Conservation (phyloP, 768 basidiomycete species). For the Cantharellus cinnabarinus region DNA sequence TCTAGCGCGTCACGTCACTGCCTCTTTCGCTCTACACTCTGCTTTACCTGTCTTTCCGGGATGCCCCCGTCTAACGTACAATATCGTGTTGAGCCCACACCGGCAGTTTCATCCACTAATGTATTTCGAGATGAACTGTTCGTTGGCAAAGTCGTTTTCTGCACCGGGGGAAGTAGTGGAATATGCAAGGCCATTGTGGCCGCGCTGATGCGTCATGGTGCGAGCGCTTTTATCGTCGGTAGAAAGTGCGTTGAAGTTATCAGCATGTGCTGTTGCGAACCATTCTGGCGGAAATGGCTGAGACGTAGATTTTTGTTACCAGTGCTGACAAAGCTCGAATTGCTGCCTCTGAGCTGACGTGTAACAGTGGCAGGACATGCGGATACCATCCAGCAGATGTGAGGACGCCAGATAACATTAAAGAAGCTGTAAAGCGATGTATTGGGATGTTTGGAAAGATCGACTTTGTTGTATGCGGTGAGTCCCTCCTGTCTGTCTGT, state of each 20-base stretch:
- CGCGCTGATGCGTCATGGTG: constrained; percentile 62
- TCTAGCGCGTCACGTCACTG: too few species aligned
- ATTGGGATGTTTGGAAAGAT: constrained; percentile 66
- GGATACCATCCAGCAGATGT: constrained; percentile 67
- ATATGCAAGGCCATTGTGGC: constrained; percentile 27
- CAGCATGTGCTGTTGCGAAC: not conserved
- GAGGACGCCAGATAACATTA: constrained; percentile 46
- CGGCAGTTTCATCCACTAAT: not conserved
- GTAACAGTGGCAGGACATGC: constrained; percentile 45
- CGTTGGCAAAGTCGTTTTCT: constrained; percentile 53
- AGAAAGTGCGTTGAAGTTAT: constrained; percentile 40
- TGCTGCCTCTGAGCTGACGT: constrained; percentile 38
- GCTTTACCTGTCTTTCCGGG: too few species aligned
- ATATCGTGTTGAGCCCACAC: too few species aligned
- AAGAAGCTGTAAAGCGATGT: constrained; percentile 53
- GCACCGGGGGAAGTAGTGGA: constrained; percentile 82
- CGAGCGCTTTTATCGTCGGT: constrained; percentile 62
- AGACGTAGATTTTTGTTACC: too few species aligned
- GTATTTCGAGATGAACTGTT: not conserved
- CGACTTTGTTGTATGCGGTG: constrained; percentile 90
- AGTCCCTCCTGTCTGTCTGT: constrained; percentile 8
- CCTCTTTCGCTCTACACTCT: too few species aligned
- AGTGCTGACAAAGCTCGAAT: not conserved
- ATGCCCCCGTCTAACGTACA: too few species aligned
- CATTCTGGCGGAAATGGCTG: not conserved